These are phyloP conservation scores for Areca catechu DNA, from an alignment of 176 grass and related monocot species.

Conservation along the genomic window DNA sequence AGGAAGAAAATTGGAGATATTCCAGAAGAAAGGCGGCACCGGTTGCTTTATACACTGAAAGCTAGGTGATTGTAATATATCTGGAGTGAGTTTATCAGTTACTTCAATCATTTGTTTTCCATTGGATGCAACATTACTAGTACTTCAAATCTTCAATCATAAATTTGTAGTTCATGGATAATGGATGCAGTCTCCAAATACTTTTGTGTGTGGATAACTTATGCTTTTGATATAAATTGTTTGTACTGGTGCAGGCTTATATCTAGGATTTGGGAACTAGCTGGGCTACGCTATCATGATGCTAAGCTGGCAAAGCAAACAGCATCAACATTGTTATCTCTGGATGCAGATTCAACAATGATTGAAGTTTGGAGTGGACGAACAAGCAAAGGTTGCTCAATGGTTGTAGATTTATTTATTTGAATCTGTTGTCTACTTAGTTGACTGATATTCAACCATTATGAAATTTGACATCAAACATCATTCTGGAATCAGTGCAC, in stretches of 20 bases:
- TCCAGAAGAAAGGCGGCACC: conserved; percentile 23
- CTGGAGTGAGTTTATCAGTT: too few relatives aligned
- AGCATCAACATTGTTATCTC: conserved; percentile 12
- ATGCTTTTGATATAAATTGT: not conserved
- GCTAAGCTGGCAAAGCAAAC: conserved; percentile 18
- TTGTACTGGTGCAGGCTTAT: conserved; percentile 10
- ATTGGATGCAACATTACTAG: too few relatives aligned
- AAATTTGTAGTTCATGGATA: too few relatives aligned
- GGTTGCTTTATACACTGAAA: conserved; percentile 11
- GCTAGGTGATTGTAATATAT: not conserved
- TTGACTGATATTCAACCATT: too few relatives aligned
- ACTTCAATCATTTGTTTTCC: too few relatives aligned
- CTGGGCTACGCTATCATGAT: conserved; percentile 20
- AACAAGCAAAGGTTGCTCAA: conserved; percentile 15
- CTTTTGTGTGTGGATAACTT: not conserved
- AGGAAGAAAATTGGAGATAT: conserved; percentile 32
- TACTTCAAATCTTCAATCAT: too few relatives aligned
- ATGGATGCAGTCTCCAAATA: too few relatives aligned
- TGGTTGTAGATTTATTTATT: not conserved
- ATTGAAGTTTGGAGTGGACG: conserved; percentile 18
- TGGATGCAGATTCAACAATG: not conserved
- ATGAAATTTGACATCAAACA: too few relatives aligned
- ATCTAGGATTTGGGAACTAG: conserved; percentile 18
- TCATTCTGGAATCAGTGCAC: too few relatives aligned
- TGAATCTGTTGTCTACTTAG: too few relatives aligned